Evolutionary conservation across 768 basidiomycete species (phyloP), one percentile per base, ranked within the genome.

Genomic region (Termitomyces sp.): DNA sequence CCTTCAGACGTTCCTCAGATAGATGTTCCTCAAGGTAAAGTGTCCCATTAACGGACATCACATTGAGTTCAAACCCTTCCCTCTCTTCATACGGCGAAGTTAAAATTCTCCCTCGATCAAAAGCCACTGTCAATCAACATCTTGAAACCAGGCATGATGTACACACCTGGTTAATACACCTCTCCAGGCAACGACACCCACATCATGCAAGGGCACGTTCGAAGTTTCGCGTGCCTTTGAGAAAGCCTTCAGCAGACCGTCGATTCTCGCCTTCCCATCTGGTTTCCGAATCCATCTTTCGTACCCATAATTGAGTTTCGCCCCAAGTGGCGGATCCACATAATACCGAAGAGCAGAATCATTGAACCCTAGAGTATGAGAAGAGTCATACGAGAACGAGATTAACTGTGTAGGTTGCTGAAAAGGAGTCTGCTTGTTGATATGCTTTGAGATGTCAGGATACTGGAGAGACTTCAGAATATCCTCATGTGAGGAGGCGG

Each of bases 141-240:
- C 40, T 45, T 37, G 25, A 38, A 36, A 10, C 49, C 46, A 47
- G 34, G 57, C 56, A 43, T 46, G 49, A 36, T 56, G 50, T 14
- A 72, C 77, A 63, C 64, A 92, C 90, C 87, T 93, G 62, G 93
- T 94, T 80, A 93, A 85, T 56, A 93, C 81, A 11, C 92, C 92
- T 68, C 92, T 79, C 92, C 92, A 95, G 10, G 81, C 77, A 56
- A 91, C 78, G 34, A 88, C 81, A 1, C 79, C 82, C 32, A 88
- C 77, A 58, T 82, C 83, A 31, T 75, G 76, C 54, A 65, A 54
- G 17, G 47, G 43, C 10, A 60, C 51, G 6, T 32, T 47, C 10
- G 64, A 48, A 31, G 32, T 67, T 62, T 70, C 72, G 58, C 78
- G 79, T 60, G 78, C 74, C 55, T 76, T 79, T 54, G 75, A 77